Percentiles rank a stretch among this genome's conserved stretches.
phyloP scores from a whole-genome alignment of 2,329 filamentous ascomycete genomes.

The Cladosporium sp. region DNA sequence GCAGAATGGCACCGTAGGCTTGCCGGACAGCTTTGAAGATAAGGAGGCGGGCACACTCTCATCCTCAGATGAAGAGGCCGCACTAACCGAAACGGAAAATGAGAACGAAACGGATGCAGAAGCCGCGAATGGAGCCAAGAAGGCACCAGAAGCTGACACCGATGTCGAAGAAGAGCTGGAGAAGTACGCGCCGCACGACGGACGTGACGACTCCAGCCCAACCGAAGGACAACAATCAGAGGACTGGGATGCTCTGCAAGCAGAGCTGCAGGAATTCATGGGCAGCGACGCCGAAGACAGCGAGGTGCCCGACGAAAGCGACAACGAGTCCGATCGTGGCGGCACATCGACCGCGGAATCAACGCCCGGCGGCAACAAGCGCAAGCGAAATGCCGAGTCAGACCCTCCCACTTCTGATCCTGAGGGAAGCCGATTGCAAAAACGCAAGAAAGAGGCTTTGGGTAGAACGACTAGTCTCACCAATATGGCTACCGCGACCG shows the following conservation, averaged over 20 bases:
- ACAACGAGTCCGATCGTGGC: conserved; percentile 3
- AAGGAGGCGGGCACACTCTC: conserved; percentile 35
- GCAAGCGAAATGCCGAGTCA: conserved; percentile 23
- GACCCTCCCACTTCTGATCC: conserved; percentile 36
- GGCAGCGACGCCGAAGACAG: conserved; percentile 50
- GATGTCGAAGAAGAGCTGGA: conserved; percentile 38
- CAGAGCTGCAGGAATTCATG: conserved; percentile 72
- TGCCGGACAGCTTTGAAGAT: conserved; percentile 28
- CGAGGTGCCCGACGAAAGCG: conserved; percentile 39
- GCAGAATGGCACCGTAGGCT: conserved; percentile 40
- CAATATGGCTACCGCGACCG: conserved; percentile 34
- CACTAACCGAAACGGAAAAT: conserved; percentile 35
- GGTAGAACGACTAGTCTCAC: conserved; percentile 43
- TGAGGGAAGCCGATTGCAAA: conserved; percentile 41
- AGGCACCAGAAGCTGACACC: conserved; percentile 29
- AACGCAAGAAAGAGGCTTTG: conserved; percentile 44
- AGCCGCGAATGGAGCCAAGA: conserved; percentile 20
- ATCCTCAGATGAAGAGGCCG: conserved; percentile 42
- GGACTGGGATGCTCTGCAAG: conserved; percentile 49
- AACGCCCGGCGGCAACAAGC: conserved; percentile 25
- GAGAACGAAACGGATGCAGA: conserved; percentile 26
- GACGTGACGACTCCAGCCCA: conserved; percentile 28
- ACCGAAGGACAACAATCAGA: conserved; percentile 29
- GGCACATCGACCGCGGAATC: conserved; percentile 12
- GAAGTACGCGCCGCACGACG: conserved; percentile 44